These are phyloP conservation scores for Cryphonectria naterciae DNA, from an alignment of 2,329 filamentous ascomycete genomes.

Conservation along the genomic window DNA sequence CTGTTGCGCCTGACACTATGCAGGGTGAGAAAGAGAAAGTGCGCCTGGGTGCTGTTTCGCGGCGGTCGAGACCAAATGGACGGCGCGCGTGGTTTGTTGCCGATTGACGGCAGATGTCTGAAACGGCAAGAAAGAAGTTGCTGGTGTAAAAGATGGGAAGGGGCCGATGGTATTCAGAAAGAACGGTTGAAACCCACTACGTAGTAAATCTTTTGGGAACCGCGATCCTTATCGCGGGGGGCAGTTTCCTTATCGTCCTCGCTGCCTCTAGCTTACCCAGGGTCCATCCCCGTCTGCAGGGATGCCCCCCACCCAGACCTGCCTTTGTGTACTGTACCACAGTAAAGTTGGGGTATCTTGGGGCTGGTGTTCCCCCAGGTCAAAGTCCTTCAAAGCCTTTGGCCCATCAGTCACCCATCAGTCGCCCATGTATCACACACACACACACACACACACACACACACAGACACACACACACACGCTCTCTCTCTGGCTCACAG, in stretches of 20 bases:
- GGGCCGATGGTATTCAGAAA: slow-evolving; percentile 1
- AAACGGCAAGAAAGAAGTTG: not conserved
- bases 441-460: too few species aligned
- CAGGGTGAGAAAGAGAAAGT: slow-evolving; percentile 16
- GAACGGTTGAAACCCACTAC: not conserved
- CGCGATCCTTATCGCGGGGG: slow-evolving; percentile 14
- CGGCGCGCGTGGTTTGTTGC: too few species aligned
- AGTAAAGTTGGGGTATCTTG: not conserved
- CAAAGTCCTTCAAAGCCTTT: not conserved
- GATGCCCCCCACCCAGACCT: slow-evolving; percentile 3
- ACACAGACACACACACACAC: too few species aligned
- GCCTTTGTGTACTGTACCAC: not conserved
- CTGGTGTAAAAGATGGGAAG: slow-evolving; percentile 8
- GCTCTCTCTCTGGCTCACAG: not conserved
- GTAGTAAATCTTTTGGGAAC: not conserved
- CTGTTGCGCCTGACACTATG: not conserved
- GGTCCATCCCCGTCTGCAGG: slow-evolving; percentile 1
- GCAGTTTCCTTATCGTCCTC: slow-evolving; percentile 8
- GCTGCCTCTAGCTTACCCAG: not conserved
- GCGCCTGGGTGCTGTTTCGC: slow-evolving; percentile 1
- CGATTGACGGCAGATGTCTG: not conserved
- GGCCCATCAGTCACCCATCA: too few species aligned
- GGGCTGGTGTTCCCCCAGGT: not conserved
- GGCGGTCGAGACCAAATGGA: not conserved
- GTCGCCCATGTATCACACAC: too few species aligned